phyloP scores from a whole-genome alignment of 176 grass and related monocot genomes.

The Dactylis glomerata region DNA sequence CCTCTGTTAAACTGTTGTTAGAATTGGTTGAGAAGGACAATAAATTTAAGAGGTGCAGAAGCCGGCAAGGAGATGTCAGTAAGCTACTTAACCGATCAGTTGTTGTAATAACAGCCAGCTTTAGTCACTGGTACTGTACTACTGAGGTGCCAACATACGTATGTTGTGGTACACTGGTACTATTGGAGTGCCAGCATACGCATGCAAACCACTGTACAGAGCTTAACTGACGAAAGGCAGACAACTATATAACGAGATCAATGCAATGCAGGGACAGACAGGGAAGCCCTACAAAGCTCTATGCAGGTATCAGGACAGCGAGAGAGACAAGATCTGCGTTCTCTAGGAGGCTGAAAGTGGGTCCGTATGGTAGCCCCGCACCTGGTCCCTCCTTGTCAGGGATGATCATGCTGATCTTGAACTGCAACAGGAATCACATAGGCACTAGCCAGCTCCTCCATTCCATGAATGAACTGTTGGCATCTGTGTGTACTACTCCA shows the following conservation, averaged over 20 bases:
- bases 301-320: not conserved
- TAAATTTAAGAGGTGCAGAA: not conserved
- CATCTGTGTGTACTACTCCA: not conserved
- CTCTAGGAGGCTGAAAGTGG: not conserved
- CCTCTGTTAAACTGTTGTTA: not conserved
- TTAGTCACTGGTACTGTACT: conserved; percentile 10
- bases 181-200: not conserved
- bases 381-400: not conserved
- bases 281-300: not conserved
- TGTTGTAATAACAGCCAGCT: not conserved
- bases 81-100: not conserved
- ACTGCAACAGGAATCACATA: not conserved
- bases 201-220: not conserved
- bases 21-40: not conserved
- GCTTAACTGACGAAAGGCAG: conserved; percentile 9
- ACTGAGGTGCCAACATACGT: not conserved
- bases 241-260: not conserved
- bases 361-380: not conserved
- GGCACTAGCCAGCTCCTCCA: not conserved
- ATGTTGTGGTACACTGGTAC: not conserved
- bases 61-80: not conserved
- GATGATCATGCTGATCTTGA: not conserved
- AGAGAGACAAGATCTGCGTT: not conserved
- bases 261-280: conserved; percentile 1
- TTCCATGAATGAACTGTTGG: conserved; percentile 26